Evolutionary conservation across 345 rosid species (phyloP).

Genomic region (Lenwebbia sp.): DNA sequence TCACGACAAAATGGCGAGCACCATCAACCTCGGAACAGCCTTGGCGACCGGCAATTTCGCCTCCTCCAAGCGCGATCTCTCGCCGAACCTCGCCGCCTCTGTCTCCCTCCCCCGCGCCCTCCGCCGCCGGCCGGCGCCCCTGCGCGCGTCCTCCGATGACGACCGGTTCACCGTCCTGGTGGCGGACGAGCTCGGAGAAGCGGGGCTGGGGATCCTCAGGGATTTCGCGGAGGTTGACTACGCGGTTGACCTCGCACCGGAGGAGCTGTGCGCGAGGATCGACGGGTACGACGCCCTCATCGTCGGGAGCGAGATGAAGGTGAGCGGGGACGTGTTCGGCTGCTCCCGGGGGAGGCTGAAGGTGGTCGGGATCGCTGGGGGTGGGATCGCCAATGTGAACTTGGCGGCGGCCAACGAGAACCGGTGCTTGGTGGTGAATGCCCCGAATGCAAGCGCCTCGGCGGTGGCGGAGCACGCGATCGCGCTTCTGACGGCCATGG

Average conservation of each 20-base stretch:
- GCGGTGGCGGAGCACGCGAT: slow-evolving; percentile 93
- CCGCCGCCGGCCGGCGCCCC: neutral
- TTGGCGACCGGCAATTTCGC: neutral
- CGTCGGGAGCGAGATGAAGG: slow-evolving; percentile 76
- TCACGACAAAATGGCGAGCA: neutral
- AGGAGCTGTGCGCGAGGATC: slow-evolving; percentile 83
- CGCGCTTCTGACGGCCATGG: slow-evolving; percentile 81
- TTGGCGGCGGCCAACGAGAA: slow-evolving; percentile 81
- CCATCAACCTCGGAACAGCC: neutral
- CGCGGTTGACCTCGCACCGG: slow-evolving; percentile 60
- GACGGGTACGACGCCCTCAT: slow-evolving; percentile 75
- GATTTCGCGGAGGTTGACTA: slow-evolving; percentile 53
- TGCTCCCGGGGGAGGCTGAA: slow-evolving; percentile 62
- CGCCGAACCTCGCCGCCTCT: slow-evolving; percentile 4
- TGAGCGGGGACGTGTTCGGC: slow-evolving; percentile 64
- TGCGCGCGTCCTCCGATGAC: neutral
- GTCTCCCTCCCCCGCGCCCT: neutral
- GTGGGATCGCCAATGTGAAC: slow-evolving; percentile 89
- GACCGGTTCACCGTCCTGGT: slow-evolving; percentile 68
- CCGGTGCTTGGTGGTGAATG: slow-evolving; percentile 83
- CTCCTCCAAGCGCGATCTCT: slow-evolving; percentile 1
- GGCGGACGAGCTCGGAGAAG: slow-evolving; percentile 78
- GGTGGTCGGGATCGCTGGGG: slow-evolving; percentile 91
- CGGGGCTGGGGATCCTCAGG: slow-evolving; percentile 49
- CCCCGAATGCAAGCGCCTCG: slow-evolving; percentile 78